These are phyloP conservation scores for Podaxis pistillaris DNA, from an alignment of 768 basidiomycete species.

Conservation along the genomic window DNA sequence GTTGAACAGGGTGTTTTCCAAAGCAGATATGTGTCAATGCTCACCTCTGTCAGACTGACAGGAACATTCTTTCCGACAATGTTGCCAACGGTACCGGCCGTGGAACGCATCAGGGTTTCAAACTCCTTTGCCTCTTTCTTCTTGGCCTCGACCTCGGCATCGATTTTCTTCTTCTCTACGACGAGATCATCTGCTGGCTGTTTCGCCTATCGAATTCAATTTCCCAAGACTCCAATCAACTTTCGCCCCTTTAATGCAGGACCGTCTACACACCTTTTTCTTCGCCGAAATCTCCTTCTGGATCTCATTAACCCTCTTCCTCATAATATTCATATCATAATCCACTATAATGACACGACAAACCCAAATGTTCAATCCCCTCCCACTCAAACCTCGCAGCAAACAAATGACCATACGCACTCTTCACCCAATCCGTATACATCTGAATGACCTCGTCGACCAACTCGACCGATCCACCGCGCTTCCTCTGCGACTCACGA, in stretches of 20 bases:
- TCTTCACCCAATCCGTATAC: slow-evolving; percentile 92
- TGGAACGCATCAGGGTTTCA: slow-evolving; percentile 75
- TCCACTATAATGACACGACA: slow-evolving; percentile 59
- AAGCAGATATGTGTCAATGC: slow-evolving; percentile 18
- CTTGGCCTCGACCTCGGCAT: slow-evolving; percentile 74
- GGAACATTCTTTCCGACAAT: slow-evolving; percentile 87
- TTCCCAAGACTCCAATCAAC: background rate
- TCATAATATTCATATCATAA: slow-evolving; percentile 74
- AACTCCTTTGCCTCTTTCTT: slow-evolving; percentile 76
- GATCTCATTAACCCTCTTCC: slow-evolving; percentile 82
- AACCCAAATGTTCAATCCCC: slow-evolving; percentile 1
- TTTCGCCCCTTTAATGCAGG: background rate
- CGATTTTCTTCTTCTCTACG: slow-evolving; percentile 79
- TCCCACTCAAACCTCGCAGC: background rate
- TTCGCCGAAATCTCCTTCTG: slow-evolving; percentile 94
- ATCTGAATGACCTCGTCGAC: slow-evolving; percentile 93
- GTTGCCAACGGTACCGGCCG: slow-evolving; percentile 85
- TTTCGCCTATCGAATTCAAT: slow-evolving; percentile 61
- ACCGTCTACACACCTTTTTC: slow-evolving; percentile 69
- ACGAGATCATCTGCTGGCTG: slow-evolving; percentile 88
- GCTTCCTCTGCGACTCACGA: slow-evolving; percentile 87
- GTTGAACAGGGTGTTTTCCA: background rate
- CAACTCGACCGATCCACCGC: slow-evolving; percentile 84
- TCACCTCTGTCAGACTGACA: slow-evolving; percentile 84
- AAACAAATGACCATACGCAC: slow-evolving; percentile 47